These are phyloP conservation scores for Cryptosporidium xiaoi DNA, from an alignment of 169 alveolate genomes.

Conservation along the genomic window DNA sequence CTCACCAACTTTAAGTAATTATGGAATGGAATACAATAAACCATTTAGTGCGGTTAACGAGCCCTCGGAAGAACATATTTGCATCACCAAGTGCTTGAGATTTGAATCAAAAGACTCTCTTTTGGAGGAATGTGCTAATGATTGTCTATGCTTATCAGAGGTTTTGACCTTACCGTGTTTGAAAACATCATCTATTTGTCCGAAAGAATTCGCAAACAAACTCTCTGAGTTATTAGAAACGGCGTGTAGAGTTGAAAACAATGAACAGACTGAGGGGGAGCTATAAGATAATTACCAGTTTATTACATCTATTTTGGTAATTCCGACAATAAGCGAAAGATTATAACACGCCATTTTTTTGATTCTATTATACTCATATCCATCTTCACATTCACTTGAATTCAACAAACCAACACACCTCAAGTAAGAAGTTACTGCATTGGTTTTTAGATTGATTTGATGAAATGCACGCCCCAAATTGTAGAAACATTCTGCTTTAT, in stretches of 20 bases:
- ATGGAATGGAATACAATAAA: background rate
- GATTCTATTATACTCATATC: constrained; percentile 12
- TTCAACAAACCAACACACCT: constrained; percentile 20
- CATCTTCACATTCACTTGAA: background rate
- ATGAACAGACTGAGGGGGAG: background rate
- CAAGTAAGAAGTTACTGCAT: constrained; percentile 35
- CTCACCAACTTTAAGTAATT: constrained; percentile 45
- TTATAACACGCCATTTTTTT: constrained; percentile 46
- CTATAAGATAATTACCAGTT: constrained; percentile 23
- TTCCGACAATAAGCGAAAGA: constrained; percentile 30
- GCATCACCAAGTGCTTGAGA: constrained; percentile 49
- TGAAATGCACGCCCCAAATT: constrained; percentile 70
- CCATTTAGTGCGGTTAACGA: background rate
- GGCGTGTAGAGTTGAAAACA: background rate
- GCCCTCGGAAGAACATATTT: background rate
- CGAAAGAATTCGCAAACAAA: constrained; percentile 25
- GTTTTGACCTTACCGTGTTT: constrained; percentile 55
- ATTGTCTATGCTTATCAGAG: constrained; percentile 60
- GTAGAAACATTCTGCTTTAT: constrained; percentile 58
- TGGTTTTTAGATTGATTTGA: constrained; percentile 55
- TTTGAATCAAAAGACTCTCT: constrained; percentile 65
- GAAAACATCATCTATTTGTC: constrained; percentile 42
- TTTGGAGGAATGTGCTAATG: constrained; percentile 53
- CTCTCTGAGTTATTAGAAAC: constrained; percentile 6
- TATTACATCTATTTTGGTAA: constrained; percentile 1